Base-by-base conservation (phyloP, 2,329 filamentous ascomycete genomes). In the Cercospora citrullina region DNA sequence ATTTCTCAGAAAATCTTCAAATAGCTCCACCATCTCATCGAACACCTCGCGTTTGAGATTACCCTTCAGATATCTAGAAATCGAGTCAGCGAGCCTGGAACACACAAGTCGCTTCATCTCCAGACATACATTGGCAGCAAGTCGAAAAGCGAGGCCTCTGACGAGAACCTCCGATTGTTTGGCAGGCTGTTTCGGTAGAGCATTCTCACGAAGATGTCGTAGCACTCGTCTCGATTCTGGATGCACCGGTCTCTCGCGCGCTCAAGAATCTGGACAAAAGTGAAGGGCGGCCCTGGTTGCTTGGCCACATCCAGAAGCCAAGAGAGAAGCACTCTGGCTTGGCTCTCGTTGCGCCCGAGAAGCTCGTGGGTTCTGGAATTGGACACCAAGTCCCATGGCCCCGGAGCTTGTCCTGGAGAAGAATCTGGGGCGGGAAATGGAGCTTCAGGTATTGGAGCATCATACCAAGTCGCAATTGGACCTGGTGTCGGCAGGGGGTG, bases 161-260 rank as follows among this genome's bases (percentile, higher is more conserved):
- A 58, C n/a, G 55, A 33, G 16, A 58, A 58, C 4, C 28, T 58
- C 23, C 55, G 55, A n/a, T 58, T 21, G 5, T 58, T 16, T 16
- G 55, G 55, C 55, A 58, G 55, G 18, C 55, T 58, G 28, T 36
- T 58, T 6, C 55, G 55, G 14, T 58, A 36, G 31, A 58, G 55
- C 55, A 58, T 58, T 16, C n/a, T 31, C 55, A 31, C 55, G 18
- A 58, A 58, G 6, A 58, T 18, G 16, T 31, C 28, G 18, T 36
- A 7, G 14, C 18, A 36, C 16, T 16, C 26, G 55, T 31, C 28
- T 33, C 28, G 5, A n/a, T 18, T 10, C n/a, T 12, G 8, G 28
- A 31, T 31, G 18, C 21, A 33, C 55, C 55, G 3, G 55, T 58
- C 55, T 21, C 55, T 31, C 10, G 14, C 6, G 14, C 26, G 18